Percentiles rank a stretch among this genome's conserved stretches.
Conservation (phyloP, 1,139 yeast species). For the Pichia cactophila region DNA sequence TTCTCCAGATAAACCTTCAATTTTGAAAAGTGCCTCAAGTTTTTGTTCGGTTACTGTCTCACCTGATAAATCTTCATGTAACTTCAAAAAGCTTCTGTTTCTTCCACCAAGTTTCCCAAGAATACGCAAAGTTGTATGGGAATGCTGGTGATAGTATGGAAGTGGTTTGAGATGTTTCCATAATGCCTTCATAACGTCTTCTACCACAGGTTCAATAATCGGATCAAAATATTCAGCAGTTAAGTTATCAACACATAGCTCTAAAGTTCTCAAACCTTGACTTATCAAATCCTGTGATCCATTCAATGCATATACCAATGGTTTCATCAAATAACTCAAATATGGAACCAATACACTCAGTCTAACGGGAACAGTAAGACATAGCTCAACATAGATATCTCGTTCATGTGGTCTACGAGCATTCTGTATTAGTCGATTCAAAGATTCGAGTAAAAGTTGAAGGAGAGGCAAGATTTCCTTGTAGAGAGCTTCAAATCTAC, state of each 20-base stretch:
- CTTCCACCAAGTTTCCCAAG: constrained; percentile 95
- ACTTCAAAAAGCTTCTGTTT: constrained; percentile 74
- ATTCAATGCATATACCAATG: constrained; percentile 82
- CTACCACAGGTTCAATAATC: constrained; percentile 89
- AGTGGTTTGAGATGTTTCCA: constrained; percentile 90
- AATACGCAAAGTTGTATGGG: constrained; percentile 89
- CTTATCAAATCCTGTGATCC: constrained; percentile 88
- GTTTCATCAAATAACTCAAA: constrained; percentile 77
- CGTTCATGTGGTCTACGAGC: constrained; percentile 87
- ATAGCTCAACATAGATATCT: constrained; percentile 87
- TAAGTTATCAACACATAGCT: constrained; percentile 91
- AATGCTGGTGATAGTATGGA: constrained; percentile 88
- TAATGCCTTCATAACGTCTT: constrained; percentile 85
- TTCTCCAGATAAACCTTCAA: constrained; percentile 57
- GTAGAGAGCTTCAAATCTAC: constrained; percentile 84
- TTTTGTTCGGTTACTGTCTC: constrained; percentile 60
- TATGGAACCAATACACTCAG: constrained; percentile 91
- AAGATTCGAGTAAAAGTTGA: constrained; percentile 77
- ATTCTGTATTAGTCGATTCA: constrained; percentile 74
- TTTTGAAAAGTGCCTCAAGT: constrained; percentile 56
- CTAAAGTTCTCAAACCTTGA: constrained; percentile 90
- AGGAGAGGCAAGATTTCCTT: constrained; percentile 88
- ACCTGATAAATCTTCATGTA: constrained; percentile 57
- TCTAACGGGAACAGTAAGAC: constrained; percentile 92
- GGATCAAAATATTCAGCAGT: constrained; percentile 98